Evolutionary conservation across 441 rosid genomes (phyloP).

Genomic region (Erodium chrysanthum): DNA sequence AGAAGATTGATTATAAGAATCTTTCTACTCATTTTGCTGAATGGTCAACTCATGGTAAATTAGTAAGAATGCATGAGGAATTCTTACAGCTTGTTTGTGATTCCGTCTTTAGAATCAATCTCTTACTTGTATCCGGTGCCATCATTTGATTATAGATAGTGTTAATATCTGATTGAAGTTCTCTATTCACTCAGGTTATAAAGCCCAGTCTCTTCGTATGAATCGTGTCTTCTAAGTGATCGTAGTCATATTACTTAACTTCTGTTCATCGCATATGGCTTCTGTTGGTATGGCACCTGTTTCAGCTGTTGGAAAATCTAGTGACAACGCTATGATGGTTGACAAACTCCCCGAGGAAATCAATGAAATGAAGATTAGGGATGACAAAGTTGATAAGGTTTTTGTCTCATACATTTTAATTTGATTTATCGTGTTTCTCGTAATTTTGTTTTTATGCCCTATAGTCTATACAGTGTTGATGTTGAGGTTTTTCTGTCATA

Average conservation of each 20-base stretch:
- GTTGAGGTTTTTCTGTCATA: conserved; percentile 12
- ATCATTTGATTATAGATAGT: neutral
- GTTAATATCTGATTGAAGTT: neutral
- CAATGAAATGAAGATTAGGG: conserved; percentile 40
- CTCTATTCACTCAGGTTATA: conserved; percentile 4
- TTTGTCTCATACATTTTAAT: neutral
- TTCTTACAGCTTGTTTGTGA: neutral
- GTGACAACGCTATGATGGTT: conserved; percentile 19
- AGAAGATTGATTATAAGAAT: neutral
- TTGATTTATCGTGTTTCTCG: conserved; percentile 5
- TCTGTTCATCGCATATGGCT: conserved; percentile 23
- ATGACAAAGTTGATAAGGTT: conserved; percentile 31
- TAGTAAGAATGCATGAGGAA: neutral
- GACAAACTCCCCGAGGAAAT: conserved; percentile 34
- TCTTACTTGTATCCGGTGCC: neutral
- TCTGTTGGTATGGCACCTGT: conserved; percentile 28
- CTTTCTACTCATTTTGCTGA: neutral
- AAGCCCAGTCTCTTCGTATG: neutral
- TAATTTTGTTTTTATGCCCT: neutral
- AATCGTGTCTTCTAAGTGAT: neutral
- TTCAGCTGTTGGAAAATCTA: conserved; percentile 26
- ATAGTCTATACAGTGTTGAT: neutral
- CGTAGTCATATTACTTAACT: neutral
- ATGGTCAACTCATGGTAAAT: neutral
- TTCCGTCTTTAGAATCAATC: neutral